A percentile compares a stretch with the other conserved stretches of the same genome.
These are phyloP conservation scores for Amanita muscaria DNA, from an alignment of 768 basidiomycete genomes.

Conservation along the genomic window DNA sequence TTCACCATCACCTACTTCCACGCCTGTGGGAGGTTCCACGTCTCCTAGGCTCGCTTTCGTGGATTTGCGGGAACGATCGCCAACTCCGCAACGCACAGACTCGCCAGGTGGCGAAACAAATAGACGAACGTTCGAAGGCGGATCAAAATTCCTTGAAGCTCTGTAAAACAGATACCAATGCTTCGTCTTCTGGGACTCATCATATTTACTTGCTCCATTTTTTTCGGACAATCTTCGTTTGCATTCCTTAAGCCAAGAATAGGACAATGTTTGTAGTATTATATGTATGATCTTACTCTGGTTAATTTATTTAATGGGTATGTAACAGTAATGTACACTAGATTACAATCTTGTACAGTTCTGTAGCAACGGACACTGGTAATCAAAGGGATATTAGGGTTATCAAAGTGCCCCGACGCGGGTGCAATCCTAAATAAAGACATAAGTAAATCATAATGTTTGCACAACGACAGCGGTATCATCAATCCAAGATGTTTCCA, in stretches of 20 bases:
- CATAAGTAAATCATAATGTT: constrained; percentile 30
- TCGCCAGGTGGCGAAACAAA: constrained; percentile 10
- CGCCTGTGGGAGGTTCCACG: constrained; percentile 13
- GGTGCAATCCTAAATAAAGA: too few relatives aligned
- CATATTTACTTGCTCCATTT: too few relatives aligned
- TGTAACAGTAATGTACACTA: too few relatives aligned
- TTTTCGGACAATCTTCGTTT: too few relatives aligned
- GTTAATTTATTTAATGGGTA: too few relatives aligned
- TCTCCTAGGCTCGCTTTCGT: constrained; percentile 16
- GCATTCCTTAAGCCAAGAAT: too few relatives aligned
- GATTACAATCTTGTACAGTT: too few relatives aligned
- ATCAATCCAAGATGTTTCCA: constrained; percentile 60
- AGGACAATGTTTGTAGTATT: not conserved
- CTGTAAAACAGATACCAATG: constrained; percentile 16
- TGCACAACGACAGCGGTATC: constrained; percentile 62
- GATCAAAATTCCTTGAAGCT: constrained; percentile 41
- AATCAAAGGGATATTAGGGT: too few relatives aligned
- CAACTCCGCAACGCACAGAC: not conserved
- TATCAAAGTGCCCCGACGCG: too few relatives aligned
- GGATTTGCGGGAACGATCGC: constrained; percentile 6
- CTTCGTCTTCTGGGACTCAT: too few relatives aligned
- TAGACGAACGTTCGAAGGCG: constrained; percentile 32
- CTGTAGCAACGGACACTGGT: too few relatives aligned
- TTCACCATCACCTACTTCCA: constrained; percentile 20
- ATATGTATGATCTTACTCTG: too few relatives aligned